Evolutionary conservation across 495 filamentous ascomycete species (phyloP).

Genomic region (Pyrenopolyporus hunteri): DNA sequence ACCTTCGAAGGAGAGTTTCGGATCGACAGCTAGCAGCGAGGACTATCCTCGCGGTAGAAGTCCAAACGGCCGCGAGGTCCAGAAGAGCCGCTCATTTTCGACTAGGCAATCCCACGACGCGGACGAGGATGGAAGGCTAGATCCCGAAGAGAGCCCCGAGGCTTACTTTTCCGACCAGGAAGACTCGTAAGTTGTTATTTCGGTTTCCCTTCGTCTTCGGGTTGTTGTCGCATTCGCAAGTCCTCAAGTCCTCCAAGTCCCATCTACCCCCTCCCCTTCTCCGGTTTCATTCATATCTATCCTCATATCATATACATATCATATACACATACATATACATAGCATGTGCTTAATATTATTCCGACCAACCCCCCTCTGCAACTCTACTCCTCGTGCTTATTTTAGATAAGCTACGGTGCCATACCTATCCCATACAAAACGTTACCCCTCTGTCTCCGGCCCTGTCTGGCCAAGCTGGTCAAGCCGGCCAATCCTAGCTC

Average conservation of each 20-base stretch:
- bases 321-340: constrained; percentile 2
- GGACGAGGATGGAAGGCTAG: constrained; percentile 19
- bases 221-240: neutral
- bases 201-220: neutral
- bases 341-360: neutral
- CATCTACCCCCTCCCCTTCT: neutral
- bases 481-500: neutral
- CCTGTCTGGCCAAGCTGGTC: too few species aligned
- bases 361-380: neutral
- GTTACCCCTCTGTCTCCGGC: neutral
- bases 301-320: constrained; percentile 10
- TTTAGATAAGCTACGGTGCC: constrained; percentile 14
- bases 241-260: neutral
- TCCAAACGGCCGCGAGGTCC: constrained; percentile 37
- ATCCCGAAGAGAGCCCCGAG: constrained; percentile 19
- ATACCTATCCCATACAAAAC: too few species aligned
- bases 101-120: constrained; percentile 33
- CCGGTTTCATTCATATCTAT: neutral
- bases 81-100: constrained; percentile 34
- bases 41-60: constrained; percentile 39
- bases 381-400: neutral
- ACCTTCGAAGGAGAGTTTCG: constrained; percentile 46
- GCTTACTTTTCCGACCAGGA: constrained; percentile 38
- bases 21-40: constrained; percentile 42
- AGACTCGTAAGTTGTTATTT: constrained; percentile 35